These are phyloP conservation scores for Camptophora hylomeconis DNA, from an alignment of 2,329 filamentous ascomycete species.

Conservation along the genomic window DNA sequence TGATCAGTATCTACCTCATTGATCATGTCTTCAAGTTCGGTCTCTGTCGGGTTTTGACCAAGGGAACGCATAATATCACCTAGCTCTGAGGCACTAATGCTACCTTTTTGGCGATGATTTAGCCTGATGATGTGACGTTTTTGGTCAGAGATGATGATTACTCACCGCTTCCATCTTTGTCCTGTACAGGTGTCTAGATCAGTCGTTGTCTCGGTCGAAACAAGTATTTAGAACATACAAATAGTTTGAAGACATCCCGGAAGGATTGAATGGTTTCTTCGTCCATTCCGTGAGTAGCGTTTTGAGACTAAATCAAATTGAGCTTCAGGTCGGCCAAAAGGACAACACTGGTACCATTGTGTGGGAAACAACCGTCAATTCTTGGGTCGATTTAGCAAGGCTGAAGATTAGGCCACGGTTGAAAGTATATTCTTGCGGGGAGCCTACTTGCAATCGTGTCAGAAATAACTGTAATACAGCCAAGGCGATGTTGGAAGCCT, in stretches of 20 bases:
- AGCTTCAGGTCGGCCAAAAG: no score
- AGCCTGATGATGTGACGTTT: no score
- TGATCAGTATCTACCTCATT: conserved; percentile 54
- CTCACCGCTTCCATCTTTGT: conserved; percentile 22
- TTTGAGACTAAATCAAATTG: conserved; percentile 7
- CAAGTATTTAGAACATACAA: conserved; percentile 16
- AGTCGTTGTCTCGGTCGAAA: conserved; percentile 1
- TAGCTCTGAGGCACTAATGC: conserved; percentile 52
- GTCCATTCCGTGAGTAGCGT: conserved; percentile 8
- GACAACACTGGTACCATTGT: no score
- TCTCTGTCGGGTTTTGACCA: conserved; percentile 48
- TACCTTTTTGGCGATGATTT: conserved; percentile 28
- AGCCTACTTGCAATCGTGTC: no score
- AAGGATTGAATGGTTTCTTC: conserved; percentile 19
- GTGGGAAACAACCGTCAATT: no score
- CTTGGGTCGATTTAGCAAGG: no score
- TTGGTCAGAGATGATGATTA: conserved; percentile 1
- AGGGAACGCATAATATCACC: conserved; percentile 52
- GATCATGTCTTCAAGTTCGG: conserved; percentile 53
- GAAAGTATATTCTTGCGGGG: no score
- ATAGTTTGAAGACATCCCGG: conserved; percentile 20
- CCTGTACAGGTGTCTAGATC: conserved; percentile 12
- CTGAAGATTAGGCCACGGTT: conserved; percentile 2
- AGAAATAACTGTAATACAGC: no score
- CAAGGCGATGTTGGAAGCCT: no score